Evolutionary conservation across 495 filamentous ascomycete species (phyloP), one percentile per base, ranked within the genome.

Genomic region (Chaetomium cochliodes): DNA sequence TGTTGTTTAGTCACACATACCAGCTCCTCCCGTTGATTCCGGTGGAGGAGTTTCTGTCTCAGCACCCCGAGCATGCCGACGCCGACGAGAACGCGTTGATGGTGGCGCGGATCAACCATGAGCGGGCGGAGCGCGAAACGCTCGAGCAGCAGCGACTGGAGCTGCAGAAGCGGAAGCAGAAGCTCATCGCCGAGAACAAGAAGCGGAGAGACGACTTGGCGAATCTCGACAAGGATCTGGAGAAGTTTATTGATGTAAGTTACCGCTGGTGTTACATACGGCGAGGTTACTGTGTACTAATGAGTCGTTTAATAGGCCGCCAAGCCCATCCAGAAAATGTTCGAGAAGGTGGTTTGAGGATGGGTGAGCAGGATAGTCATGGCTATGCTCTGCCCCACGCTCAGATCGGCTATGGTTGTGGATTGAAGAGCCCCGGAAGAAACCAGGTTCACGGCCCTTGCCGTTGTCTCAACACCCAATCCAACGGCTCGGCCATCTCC

Each of bases 181-280:
- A 87, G 56, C 80, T 98, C 61, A 96, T 96, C 61, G 88, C 90
- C 7, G 93, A 97, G 70, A 97, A 97, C 70, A 96, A 96, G 80
- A 96, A 92, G 78, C 83, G 93, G 57, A 93, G 94, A 74, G 93
- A 97, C 60, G 92, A 98, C 72, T 78, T 98, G 28, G 90, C 88
- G 41, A 96, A 87, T 67, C 79, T 97, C 42, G 93, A 96, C 70
- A 87, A 90, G 76, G 90, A 96, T 73, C 78, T 96, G 67, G 92
- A 96, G 78, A 90, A 91, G 70, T 96, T 96, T 70, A 91, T 96
- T 67, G 91, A 93, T 72, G 87, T 84, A 65, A 60, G 82, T 75
- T 55, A 39, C n/a, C n/a, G 28, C n/a, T 5, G 23, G 53, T 26
- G 3, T 49, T 12, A 52, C 2, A 5, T 7, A 15, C 28, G 44